Base-by-base conservation (phyloP, 768 basidiomycete genomes). In the Lentinula edodes region DNA sequence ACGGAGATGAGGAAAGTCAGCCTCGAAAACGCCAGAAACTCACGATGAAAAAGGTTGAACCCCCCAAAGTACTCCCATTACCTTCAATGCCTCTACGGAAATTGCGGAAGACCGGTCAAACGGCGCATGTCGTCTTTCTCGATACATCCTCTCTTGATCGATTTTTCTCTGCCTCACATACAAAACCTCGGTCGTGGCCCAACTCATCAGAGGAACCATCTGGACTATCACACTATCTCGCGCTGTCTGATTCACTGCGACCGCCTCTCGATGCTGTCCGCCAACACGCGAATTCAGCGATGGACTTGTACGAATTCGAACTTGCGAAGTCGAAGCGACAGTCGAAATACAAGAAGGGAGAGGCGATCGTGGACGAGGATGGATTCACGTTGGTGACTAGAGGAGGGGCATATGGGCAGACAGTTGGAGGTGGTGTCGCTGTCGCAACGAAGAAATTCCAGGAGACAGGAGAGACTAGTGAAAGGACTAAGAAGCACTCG, bases 331-430 rank as follows among this genome's bases (percentile, higher is more conserved):
- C 75, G 64, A 86, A 80, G 69, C 55, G 55, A 28, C 84, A 83
- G 65, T 83, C 85, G 23, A 80, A 84, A 69, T 91, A 90, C 68
- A 81, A 77, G 66, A 91, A 92, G 70, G 91, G 92, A 20, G 93
- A 93, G 68, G 93, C 90, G 6, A 80, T 96, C 60, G 90, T 96
- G 46, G 95, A 98, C 71, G 93, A 91, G 62, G 95, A 98, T 63
- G 95, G 95, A 2, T 98, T 96, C 72, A 96, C 93, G 10, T 83
- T 98, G 12, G 95, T 98, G 39, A 91, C 89, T n/a, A 82, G 95
- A 41, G 92, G 93, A 5, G 95, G 95, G 12, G 88, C 89, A 20
- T 95, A 95, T 67, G 94, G 95, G 5, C 80, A 92, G 69, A 91
- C 91, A 1, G 76, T 94, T 5, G 94, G 94, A 34, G 93, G 93